phyloP scores from a whole-genome alignment of 1,139 yeast species.

The Yamadazyma friedrichii region DNA sequence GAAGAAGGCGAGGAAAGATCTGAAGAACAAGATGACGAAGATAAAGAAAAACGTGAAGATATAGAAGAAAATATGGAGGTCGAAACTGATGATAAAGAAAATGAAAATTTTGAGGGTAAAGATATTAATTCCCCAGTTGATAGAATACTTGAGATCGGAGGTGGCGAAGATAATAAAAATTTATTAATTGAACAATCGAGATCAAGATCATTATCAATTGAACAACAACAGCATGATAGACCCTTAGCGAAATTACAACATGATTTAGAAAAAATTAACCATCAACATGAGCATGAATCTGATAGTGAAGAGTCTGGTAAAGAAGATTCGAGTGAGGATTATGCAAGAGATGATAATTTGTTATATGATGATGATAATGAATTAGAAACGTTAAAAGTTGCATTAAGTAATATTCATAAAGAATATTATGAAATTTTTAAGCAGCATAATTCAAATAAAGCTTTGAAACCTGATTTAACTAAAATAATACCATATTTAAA shows the following conservation, averaged over 20 bases:
- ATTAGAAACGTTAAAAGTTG: conserved; percentile 59
- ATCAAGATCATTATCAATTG: conserved; percentile 56
- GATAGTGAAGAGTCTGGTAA: conserved; percentile 18
- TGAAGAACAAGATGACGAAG: conserved; percentile 6
- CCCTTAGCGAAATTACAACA: conserved; percentile 84
- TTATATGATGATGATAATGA: conserved; percentile 83
- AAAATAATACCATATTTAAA: conserved; percentile 73
- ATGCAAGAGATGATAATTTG: conserved; percentile 45
- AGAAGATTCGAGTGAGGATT: conserved; percentile 27
- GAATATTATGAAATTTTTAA: conserved; percentile 59
- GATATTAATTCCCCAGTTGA: conserved; percentile 44
- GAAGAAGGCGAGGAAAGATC: conserved; percentile 16
- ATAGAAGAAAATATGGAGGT: conserved; percentile 13
- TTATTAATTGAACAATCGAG: conserved; percentile 52
- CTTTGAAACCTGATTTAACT: conserved; percentile 55
- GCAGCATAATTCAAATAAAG: conserved; percentile 13
- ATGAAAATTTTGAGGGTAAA: conserved; percentile 7
- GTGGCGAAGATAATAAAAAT: conserved; percentile 47
- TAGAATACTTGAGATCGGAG: conserved; percentile 46
- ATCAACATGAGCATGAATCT: conserved; percentile 21
- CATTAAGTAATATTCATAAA: conserved; percentile 61
- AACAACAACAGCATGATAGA: conserved; percentile 68
- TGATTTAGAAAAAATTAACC: conserved; percentile 59
- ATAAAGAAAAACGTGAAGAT: conserved; percentile 7
- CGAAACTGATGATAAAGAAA: conserved; percentile 8